These are phyloP conservation scores for Phialocephala sp. DNA, from an alignment of 2,329 filamentous ascomycete species.

Conservation along the genomic window DNA sequence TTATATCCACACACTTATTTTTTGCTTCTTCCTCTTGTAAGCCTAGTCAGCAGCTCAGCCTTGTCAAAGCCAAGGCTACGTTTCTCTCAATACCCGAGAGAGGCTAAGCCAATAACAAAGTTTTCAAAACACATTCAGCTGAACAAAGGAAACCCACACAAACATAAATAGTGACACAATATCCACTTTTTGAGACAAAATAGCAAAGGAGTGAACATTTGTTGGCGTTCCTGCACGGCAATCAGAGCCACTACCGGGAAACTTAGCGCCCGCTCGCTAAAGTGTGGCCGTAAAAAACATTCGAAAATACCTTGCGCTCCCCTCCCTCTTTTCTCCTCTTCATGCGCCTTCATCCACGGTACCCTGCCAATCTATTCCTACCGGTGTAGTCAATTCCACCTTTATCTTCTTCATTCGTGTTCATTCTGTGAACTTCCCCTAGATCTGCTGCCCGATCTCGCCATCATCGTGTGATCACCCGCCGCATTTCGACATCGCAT, in stretches of 20 bases:
- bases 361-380: conserved; percentile 37
- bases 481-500: conserved; percentile 22
- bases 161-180: neutral
- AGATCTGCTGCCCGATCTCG: conserved; percentile 24
- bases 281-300: neutral
- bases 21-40: neutral
- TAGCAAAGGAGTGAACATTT: neutral
- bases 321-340: conserved; percentile 25
- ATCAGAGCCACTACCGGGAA: conserved; percentile 10
- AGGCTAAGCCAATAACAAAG: conserved; percentile 12
- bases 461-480: conserved; percentile 22
- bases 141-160: conserved; percentile 13
- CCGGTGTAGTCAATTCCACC: conserved; percentile 39
- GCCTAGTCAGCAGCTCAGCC: conserved; percentile 18
- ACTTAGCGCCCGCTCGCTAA: conserved; percentile 4
- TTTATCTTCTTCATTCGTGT: conserved; percentile 31
- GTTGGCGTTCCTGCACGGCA: conserved; percentile 4
- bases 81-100: conserved; percentile 13
- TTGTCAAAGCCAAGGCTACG: conserved; percentile 9
- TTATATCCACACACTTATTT: too few relatives aligned
- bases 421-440: conserved; percentile 21
- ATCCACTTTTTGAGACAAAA: conserved; percentile 1
- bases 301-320: conserved; percentile 18
- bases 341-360: conserved; percentile 35
- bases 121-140: conserved; percentile 6